phyloP scores from a whole-genome alignment of 495 filamentous ascomycete species.

The Podospora bellae-mahoneyi region DNA sequence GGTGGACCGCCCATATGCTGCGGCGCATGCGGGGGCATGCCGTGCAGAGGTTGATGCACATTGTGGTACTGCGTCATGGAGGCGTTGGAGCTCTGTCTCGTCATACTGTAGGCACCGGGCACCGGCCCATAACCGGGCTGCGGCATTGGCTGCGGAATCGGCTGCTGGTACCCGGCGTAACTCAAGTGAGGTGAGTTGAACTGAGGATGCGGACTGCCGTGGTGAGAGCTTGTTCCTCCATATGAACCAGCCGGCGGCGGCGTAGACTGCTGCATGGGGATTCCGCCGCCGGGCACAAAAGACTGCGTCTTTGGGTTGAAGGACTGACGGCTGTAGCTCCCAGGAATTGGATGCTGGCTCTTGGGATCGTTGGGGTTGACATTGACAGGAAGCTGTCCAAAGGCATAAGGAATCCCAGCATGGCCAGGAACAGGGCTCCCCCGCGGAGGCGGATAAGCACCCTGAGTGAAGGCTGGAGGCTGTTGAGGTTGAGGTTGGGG shows the following conservation, averaged over 20 bases:
- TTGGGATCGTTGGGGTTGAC: constrained; percentile 62
- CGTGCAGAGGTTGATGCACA: constrained; percentile 17
- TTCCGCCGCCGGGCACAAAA: constrained; percentile 66
- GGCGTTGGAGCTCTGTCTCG: constrained; percentile 52
- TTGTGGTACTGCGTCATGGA: constrained; percentile 48
- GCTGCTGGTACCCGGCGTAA: constrained; percentile 41
- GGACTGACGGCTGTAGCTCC: constrained; percentile 74
- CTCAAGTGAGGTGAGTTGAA: constrained; percentile 43
- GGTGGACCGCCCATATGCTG: constrained; percentile 33
- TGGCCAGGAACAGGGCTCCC: constrained; percentile 35
- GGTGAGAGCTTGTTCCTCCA: constrained; percentile 36
- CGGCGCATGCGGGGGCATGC: constrained; percentile 15
- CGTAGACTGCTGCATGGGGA: constrained; percentile 40
- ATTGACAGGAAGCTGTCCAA: constrained; percentile 71
- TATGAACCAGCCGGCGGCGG: constrained; percentile 26
- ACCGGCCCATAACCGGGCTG: constrained; percentile 36
- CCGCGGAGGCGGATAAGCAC: constrained; percentile 26
- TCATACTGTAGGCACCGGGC: constrained; percentile 47
- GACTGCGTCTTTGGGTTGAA: constrained; percentile 93
- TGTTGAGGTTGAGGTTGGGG: constrained; percentile 20
- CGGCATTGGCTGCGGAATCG: constrained; percentile 38
- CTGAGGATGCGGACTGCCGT: constrained; percentile 49
- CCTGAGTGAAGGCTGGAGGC: constrained; percentile 29
- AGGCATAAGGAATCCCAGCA: constrained; percentile 61
- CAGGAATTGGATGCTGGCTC: constrained; percentile 72